A percentile compares a stretch with the other conserved stretches of the same genome.
These are phyloP conservation scores for barley (Hordeum vulgare) DNA, from an alignment of 176 grass and related monocot genomes.

Conservation along the genomic window DNA sequence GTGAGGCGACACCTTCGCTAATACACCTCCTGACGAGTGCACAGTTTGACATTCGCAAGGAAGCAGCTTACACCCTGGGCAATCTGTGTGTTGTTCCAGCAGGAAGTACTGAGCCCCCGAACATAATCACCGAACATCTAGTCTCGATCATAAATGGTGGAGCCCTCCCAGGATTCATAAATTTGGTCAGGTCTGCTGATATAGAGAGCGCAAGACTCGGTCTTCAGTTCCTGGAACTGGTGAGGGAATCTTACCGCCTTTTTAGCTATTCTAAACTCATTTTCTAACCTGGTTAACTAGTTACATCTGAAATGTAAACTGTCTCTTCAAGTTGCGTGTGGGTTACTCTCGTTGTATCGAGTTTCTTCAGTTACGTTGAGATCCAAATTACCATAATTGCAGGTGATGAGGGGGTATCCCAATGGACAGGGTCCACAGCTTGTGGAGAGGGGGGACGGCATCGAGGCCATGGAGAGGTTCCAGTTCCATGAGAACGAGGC, in stretches of 20 bases:
- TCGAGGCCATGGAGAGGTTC: slow-evolving; percentile 92
- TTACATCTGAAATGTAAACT: neutral
- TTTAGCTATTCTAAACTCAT: neutral
- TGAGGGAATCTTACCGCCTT: neutral
- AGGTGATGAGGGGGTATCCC: slow-evolving; percentile 90
- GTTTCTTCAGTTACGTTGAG: neutral
- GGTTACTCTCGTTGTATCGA: neutral
- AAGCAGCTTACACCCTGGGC: slow-evolving; percentile 80
- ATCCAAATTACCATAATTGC: neutral
- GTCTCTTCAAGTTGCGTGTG: neutral
- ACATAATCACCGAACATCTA: slow-evolving; percentile 55
- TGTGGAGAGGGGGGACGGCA: slow-evolving; percentile 79
- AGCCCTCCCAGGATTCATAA: slow-evolving; percentile 70
- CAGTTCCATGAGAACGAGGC: slow-evolving; percentile 95
- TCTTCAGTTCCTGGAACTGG: slow-evolving; percentile 94
- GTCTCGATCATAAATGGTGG: slow-evolving; percentile 60
- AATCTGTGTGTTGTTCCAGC: slow-evolving; percentile 75
- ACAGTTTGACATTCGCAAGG: slow-evolving; percentile 86
- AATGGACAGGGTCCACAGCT: slow-evolving; percentile 70
- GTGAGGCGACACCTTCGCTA: slow-evolving; percentile 53
- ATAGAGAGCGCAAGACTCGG: slow-evolving; percentile 79
- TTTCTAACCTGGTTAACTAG: neutral
- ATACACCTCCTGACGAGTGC: slow-evolving; percentile 50
- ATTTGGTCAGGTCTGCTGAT: slow-evolving; percentile 82
- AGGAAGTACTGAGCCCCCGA: slow-evolving; percentile 34